phyloP scores from a whole-genome alignment of 2,329 filamentous ascomycete species.

The Cladosporium velox region DNA sequence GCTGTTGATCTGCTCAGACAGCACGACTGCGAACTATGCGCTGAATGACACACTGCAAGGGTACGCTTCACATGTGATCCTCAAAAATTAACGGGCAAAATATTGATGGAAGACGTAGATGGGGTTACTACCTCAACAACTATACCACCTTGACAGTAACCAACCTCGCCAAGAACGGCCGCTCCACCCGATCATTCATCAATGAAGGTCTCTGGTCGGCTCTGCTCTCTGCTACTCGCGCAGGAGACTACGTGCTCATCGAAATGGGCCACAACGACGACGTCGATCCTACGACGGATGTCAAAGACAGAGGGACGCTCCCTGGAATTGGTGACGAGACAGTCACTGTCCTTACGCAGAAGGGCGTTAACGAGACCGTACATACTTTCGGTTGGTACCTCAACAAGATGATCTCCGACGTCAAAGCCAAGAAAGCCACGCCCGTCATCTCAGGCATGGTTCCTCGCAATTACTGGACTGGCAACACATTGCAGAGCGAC shows the following conservation, averaged over 20 bases:
- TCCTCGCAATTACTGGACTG: slow-evolving; percentile 15
- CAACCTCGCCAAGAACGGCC: slow-evolving; percentile 27
- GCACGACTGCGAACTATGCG: slow-evolving; percentile 5
- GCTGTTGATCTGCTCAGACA: slow-evolving; percentile 1
- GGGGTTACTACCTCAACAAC: slow-evolving; percentile 9
- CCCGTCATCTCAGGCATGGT: slow-evolving; percentile 34
- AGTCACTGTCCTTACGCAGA: slow-evolving; percentile 26
- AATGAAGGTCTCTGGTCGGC: slow-evolving; percentile 28
- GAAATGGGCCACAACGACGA: slow-evolving; percentile 36
- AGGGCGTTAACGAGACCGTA: slow-evolving; percentile 22
- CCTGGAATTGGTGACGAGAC: slow-evolving; percentile 31
- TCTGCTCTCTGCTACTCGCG: slow-evolving; percentile 22
- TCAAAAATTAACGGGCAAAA: neutral
- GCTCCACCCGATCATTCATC: slow-evolving; percentile 29
- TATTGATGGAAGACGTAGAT: neutral
- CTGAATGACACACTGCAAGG: neutral
- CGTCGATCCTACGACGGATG: slow-evolving; percentile 28
- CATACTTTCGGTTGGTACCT: slow-evolving; percentile 35
- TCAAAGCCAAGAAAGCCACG: slow-evolving; percentile 25
- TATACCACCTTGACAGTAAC: slow-evolving; percentile 12
- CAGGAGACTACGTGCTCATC: slow-evolving; percentile 31
- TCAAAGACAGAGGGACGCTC: slow-evolving; percentile 28
- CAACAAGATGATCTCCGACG: slow-evolving; percentile 34
- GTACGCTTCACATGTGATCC: neutral
- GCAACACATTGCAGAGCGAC: slow-evolving; percentile 1